Conservation (phyloP, 2,329 filamentous ascomycete genomes). For the Helotiales sp. region DNA sequence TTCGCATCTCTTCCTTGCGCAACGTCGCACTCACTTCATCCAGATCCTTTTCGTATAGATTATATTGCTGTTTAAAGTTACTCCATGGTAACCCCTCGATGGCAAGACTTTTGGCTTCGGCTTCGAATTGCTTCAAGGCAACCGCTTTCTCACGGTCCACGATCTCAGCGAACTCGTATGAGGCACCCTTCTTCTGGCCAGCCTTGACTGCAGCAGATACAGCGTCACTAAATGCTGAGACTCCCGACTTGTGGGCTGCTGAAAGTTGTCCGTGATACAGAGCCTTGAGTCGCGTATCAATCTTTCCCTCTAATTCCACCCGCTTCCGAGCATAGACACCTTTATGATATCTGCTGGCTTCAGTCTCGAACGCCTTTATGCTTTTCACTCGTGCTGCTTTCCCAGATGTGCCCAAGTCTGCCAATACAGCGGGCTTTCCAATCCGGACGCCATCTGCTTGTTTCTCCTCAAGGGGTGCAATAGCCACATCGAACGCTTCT, state of each 20-base stretch:
- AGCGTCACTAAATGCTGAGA: constrained; percentile 80
- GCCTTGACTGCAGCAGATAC: constrained; percentile 85
- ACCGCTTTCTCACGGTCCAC: constrained; percentile 79
- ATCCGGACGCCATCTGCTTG: constrained; percentile 72
- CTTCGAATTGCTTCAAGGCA: constrained; percentile 72
- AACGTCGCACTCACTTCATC: constrained; percentile 83
- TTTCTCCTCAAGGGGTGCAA: constrained; percentile 81
- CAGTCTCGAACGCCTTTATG: constrained; percentile 81
- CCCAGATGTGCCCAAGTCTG: constrained; percentile 74
- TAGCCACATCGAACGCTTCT: constrained; percentile 76
- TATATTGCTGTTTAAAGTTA: constrained; percentile 77
- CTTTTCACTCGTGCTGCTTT: constrained; percentile 69
- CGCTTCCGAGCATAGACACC: constrained; percentile 87
- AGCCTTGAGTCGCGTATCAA: constrained; percentile 84
- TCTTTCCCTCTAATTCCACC: constrained; percentile 79
- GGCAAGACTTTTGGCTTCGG: constrained; percentile 69
- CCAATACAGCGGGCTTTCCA: constrained; percentile 73
- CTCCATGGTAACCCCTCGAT: constrained; percentile 87
- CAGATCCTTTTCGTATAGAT: constrained; percentile 84
- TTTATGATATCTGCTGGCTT: constrained; percentile 95
- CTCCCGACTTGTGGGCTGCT: constrained; percentile 85
- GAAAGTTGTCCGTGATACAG: constrained; percentile 86
- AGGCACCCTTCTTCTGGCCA: constrained; percentile 86
- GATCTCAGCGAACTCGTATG: constrained; percentile 95
- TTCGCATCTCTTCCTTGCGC: constrained; percentile 93